Conservation (phyloP, 1,139 yeast species). For the Yamadazyma atmosphaerica region DNA sequence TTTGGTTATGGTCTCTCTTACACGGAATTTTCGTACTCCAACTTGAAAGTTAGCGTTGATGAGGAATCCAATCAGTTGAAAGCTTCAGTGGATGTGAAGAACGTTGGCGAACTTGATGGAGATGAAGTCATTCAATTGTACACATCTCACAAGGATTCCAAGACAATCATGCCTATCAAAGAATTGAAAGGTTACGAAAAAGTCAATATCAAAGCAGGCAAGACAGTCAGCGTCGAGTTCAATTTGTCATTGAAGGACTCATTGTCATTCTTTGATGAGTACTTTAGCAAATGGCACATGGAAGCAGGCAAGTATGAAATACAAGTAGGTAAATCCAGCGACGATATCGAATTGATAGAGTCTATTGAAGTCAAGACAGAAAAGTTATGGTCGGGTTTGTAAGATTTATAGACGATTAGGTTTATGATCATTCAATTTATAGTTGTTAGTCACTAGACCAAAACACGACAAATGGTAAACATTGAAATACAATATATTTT, state of each 20-base stretch:
- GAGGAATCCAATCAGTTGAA: constrained; percentile 14
- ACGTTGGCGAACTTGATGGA: constrained; percentile 41
- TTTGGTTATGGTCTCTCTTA: constrained; percentile 69
- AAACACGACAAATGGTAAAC: not conserved
- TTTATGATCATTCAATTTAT: too few relatives aligned
- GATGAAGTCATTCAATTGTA: constrained; percentile 50
- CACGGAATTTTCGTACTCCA: constrained; percentile 38
- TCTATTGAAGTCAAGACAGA: constrained; percentile 27
- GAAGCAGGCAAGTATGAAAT: constrained; percentile 20
- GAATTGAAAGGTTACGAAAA: constrained; percentile 59
- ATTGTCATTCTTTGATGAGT: constrained; percentile 54
- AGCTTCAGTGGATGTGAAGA: constrained; percentile 35
- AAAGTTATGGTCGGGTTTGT: constrained; percentile 10
- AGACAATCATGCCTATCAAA: constrained; percentile 50
- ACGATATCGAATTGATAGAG: constrained; percentile 26
- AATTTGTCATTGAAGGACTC: constrained; percentile 45
- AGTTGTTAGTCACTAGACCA: not conserved
- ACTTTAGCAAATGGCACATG: constrained; percentile 34
- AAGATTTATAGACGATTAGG: not conserved
- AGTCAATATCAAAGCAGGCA: constrained; percentile 40
- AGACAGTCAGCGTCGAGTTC: constrained; percentile 32
- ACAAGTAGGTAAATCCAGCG: constrained; percentile 41
- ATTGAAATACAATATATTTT: not conserved
- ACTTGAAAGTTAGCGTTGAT: constrained; percentile 16
- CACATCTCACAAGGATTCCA: constrained; percentile 35